Evolutionary conservation across 306 rosid species (phyloP).

Genomic region (Rosa rugosa): DNA sequence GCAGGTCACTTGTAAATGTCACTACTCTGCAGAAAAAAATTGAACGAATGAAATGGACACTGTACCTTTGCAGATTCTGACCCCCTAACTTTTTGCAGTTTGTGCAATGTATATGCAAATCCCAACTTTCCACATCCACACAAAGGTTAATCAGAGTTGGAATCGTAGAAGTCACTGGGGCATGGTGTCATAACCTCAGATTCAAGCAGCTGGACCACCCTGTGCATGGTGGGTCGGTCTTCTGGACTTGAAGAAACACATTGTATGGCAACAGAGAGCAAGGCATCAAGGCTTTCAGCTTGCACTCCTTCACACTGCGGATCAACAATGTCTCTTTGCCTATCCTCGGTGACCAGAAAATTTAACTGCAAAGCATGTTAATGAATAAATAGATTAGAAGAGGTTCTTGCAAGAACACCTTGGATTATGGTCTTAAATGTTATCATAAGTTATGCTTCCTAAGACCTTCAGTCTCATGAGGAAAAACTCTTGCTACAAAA

Average conservation of each 20-base stretch:
- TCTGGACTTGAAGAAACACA: constrained; percentile 91
- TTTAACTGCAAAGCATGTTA: constrained; percentile 59
- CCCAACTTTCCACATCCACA: constrained; percentile 20
- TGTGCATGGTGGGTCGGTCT: constrained; percentile 95
- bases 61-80: constrained; percentile 28
- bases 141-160: constrained; percentile 60
- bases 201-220: constrained; percentile 92
- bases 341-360: constrained; percentile 76
- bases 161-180: constrained; percentile 93
- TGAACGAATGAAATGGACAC: constrained; percentile 34
- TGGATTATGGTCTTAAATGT: not conserved
- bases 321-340: constrained; percentile 83
- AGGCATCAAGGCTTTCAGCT: constrained; percentile 83
- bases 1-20: constrained; percentile 31
- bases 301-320: constrained; percentile 80
- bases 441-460: not conserved
- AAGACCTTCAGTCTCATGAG: not conserved
- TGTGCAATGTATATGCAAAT: constrained; percentile 31
- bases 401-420: constrained; percentile 22
- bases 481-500: not conserved
- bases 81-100: constrained; percentile 24
- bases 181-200: constrained; percentile 96
- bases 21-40: constrained; percentile 39
- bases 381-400: constrained; percentile 21
- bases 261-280: constrained; percentile 78